Conservation (phyloP, 73 alveolate genomes). For the Uronychia binucleata region DNA sequence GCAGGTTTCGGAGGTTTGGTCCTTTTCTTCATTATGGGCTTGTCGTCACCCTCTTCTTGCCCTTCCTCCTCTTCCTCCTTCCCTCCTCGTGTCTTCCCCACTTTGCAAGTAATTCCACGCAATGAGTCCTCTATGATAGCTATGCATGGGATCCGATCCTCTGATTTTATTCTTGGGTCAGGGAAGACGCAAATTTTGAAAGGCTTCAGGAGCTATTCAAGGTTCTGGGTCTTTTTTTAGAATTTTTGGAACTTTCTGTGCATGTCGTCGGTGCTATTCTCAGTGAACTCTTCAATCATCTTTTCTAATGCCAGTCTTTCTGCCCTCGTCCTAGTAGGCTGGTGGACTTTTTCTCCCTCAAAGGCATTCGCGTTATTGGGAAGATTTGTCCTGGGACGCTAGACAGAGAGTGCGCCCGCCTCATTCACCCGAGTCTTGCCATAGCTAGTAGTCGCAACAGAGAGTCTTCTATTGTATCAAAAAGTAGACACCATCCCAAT, state of each 20-base stretch:
- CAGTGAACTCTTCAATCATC: not conserved
- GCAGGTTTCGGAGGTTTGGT: no score
- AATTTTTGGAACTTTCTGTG: not conserved
- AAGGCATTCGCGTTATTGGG: no score
- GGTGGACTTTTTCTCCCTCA: no score
- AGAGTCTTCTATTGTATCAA: no score
- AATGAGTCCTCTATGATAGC: not conserved
- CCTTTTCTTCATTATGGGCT: no score
- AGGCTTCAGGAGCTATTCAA: not conserved
- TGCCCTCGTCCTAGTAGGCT: no score
- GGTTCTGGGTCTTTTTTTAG: not conserved
- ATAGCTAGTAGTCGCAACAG: no score
- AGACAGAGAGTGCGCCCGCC: no score
- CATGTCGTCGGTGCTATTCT: not conserved
- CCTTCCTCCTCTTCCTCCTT: not conserved
- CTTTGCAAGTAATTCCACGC: not conserved
- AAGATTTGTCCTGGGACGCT: no score
- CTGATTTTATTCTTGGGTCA: not conserved
- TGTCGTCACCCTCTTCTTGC: not conserved
- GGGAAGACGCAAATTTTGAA: not conserved
- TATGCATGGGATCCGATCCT: not conserved
- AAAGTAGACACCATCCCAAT: no score
- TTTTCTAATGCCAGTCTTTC: no score
- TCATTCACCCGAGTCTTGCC: no score
- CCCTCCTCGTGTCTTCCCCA: not conserved